Evolutionary conservation across 140 eudicot genomes (phyloP).

Genomic region (Flaveria floridana): DNA sequence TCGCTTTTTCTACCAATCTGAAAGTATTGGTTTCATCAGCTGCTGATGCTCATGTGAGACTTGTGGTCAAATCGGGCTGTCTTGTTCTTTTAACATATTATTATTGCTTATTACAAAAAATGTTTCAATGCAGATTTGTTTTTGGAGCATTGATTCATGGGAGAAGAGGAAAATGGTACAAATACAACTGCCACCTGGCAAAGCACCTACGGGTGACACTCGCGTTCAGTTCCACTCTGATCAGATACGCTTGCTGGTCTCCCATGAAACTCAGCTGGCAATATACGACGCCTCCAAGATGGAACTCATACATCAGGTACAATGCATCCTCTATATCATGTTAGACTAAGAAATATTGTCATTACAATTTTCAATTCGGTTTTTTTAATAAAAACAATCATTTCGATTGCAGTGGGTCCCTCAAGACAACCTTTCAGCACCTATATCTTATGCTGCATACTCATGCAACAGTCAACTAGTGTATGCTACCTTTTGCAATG

Average conservation of each 20-base stretch:
- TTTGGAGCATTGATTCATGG: slow-evolving; percentile 97
- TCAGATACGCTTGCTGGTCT: slow-evolving; percentile 72
- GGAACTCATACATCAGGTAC: slow-evolving; percentile 86
- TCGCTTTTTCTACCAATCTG: slow-evolving; percentile 71
- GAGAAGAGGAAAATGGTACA: slow-evolving; percentile 76
- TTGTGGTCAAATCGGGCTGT: slow-evolving; percentile 1
- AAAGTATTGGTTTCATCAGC: slow-evolving; percentile 82
- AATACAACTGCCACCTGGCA: slow-evolving; percentile 81
- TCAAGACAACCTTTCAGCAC: slow-evolving; percentile 73
- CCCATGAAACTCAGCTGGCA: slow-evolving; percentile 88
- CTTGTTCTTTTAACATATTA: background rate
- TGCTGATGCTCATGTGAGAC: slow-evolving; percentile 88
- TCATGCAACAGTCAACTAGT: slow-evolving; percentile 85
- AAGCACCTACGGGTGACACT: slow-evolving; percentile 69
- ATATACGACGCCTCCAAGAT: slow-evolving; percentile 85
- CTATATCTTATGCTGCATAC: slow-evolving; percentile 81
- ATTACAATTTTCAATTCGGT: background rate
- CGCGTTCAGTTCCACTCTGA: slow-evolving; percentile 87
- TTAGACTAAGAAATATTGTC: background rate
- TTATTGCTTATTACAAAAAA: background rate
- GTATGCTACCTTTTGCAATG: slow-evolving; percentile 77
- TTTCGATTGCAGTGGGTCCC: slow-evolving; percentile 73
- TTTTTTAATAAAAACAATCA: slow-evolving; percentile 3
- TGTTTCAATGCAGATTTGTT: slow-evolving; percentile 51
- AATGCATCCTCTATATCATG: background rate